Base-by-base conservation (phyloP, 306 rosid species). In the Mimosa pudica region DNA sequence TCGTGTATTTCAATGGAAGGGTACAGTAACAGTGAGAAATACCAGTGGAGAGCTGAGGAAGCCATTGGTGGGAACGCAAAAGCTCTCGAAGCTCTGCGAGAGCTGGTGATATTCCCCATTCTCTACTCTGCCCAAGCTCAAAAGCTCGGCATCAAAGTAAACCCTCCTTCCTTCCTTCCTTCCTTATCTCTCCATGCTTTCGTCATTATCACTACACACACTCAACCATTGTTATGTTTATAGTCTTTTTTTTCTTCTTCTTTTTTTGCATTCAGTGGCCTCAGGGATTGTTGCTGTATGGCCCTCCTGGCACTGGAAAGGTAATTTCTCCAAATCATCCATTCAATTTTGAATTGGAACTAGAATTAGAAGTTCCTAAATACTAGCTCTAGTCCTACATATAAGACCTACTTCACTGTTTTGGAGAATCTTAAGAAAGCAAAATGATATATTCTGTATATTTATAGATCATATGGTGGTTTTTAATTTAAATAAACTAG, bases 261-360 rank as follows among this genome's bases (percentile, higher is more conserved):
- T n/a, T n/a, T 54, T 77, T 85, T 85, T 78, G 30, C 77, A 82
- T 85, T 75, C 89, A 92, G 97, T 94, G 94, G 94, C 92, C 95
- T 8, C 86, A 94, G 45, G 97, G 98, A 49, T 84, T 94, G 84
- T 88, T 92, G 52, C 82, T 94, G 68, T 89, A 94, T 11, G 98
- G 98, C 68, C 97, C 97, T 80, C 98, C 97, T 8, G 92, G 98
- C 78, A 92, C 97, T 1, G 97, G 98, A 78, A 94, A 94, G 97
- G 98, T 94, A 76, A 16, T 36, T 17, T 81, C 71, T 57, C 54
- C 44, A 60, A 45, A 55, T 35, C 41, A 14, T 16, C 16, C 54
- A 1, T 51, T 60, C 70, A 20, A 41, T 63, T 71, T 7, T 61
- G 20, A 13, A 51, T n/a, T 54, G 41, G n/a, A 60, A n/a, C n/a